These are phyloP conservation scores for Cyberlindnera subsufficiens DNA, from an alignment of 805 yeast genomes.

Conservation along the genomic window DNA sequence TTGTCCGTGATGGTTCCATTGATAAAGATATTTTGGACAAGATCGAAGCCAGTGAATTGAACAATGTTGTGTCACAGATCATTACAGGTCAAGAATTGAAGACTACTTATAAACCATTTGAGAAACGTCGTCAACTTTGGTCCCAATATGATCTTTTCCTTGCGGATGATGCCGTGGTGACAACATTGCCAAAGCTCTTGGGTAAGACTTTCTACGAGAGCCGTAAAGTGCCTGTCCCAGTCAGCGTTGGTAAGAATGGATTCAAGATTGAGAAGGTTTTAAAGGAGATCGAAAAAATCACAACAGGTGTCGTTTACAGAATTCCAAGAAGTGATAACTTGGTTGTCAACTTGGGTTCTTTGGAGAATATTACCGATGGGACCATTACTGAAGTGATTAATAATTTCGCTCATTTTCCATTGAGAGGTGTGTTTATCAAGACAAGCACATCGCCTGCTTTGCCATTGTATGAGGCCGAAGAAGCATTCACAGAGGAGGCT, in stretches of 20 bases:
- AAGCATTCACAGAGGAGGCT: slow-evolving; percentile 27
- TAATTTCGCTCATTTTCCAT: slow-evolving; percentile 36
- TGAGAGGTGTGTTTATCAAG: slow-evolving; percentile 61
- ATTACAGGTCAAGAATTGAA: slow-evolving; percentile 71
- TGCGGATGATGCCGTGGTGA: slow-evolving; percentile 77
- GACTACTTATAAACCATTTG: slow-evolving; percentile 82
- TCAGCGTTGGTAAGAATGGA: slow-evolving; percentile 36
- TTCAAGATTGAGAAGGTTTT: slow-evolving; percentile 45
- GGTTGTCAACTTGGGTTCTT: slow-evolving; percentile 59
- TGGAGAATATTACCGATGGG: slow-evolving; percentile 34
- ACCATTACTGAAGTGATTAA: slow-evolving; percentile 49
- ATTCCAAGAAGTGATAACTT: slow-evolving; percentile 73
- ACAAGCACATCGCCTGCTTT: slow-evolving; percentile 71
- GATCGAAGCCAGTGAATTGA: slow-evolving; percentile 24
- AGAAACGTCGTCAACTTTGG: slow-evolving; percentile 73
- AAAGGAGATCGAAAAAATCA: slow-evolving; percentile 53
- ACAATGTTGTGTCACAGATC: slow-evolving; percentile 37
- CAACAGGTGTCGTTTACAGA: slow-evolving; percentile 52
- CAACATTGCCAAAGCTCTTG: slow-evolving; percentile 74
- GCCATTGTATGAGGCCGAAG: slow-evolving; percentile 72
- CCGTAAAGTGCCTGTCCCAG: slow-evolving; percentile 63
- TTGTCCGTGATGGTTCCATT: slow-evolving; percentile 60
- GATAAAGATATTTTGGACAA: slow-evolving; percentile 23
- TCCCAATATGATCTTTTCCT: slow-evolving; percentile 69
- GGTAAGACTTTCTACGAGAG: slow-evolving; percentile 73